These are phyloP conservation scores for Metschnikowia proteae DNA, from an alignment of 805 yeast species.

Conservation along the genomic window DNA sequence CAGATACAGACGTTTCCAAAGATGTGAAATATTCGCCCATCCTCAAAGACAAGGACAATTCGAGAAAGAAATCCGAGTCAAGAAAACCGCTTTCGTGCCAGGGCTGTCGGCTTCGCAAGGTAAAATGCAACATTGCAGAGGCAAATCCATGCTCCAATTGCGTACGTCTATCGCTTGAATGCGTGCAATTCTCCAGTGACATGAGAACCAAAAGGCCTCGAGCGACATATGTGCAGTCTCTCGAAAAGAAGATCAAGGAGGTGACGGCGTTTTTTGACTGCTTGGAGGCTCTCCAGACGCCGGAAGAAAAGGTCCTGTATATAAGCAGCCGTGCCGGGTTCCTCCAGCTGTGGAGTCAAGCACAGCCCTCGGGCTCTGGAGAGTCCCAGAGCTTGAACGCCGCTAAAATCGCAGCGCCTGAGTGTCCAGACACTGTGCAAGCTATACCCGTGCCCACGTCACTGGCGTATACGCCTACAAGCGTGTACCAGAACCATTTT, in stretches of 20 bases:
- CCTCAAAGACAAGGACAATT: neutral
- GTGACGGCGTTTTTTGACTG: conserved; percentile 24
- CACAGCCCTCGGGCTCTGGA: conserved; percentile 28
- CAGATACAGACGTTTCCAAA: neutral
- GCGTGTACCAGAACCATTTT: conserved; percentile 38
- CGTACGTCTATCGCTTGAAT: conserved; percentile 38
- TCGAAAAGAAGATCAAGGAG: conserved; percentile 32
- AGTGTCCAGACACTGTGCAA: too few species aligned
- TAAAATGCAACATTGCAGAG: conserved; percentile 44
- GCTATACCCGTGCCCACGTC: neutral
- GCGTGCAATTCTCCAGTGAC: conserved; percentile 47
- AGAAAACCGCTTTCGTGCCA: conserved; percentile 29
- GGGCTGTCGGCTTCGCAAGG: conserved; percentile 40
- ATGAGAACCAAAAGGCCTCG: conserved; percentile 50
- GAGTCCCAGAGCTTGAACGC: neutral
- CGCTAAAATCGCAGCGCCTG: neutral
- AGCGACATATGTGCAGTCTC: conserved; percentile 45
- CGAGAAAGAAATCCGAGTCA: neutral
- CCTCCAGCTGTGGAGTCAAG: conserved; percentile 15
- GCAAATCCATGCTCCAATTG: conserved; percentile 47
- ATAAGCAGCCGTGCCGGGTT: conserved; percentile 19
- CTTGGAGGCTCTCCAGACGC: conserved; percentile 20
- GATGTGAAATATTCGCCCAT: neutral
- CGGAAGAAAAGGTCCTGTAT: conserved; percentile 20
- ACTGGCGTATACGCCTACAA: conserved; percentile 39